Conservation (phyloP, 768 basidiomycete genomes). For the Leucocoprinus birnbaumii region DNA sequence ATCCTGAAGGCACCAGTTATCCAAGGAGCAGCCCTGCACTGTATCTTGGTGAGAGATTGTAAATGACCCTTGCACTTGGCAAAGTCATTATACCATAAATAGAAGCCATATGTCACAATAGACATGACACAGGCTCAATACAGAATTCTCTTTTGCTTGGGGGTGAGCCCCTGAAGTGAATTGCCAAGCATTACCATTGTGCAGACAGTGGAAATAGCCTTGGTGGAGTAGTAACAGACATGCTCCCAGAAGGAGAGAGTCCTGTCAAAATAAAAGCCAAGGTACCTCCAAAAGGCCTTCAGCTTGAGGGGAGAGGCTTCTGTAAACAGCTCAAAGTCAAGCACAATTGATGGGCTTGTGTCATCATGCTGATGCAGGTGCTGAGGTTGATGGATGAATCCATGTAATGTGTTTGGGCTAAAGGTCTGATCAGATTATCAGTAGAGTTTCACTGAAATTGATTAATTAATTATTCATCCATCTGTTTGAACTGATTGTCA, state of each 20-base stretch:
- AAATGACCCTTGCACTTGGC: not conserved
- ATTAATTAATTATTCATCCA: no score
- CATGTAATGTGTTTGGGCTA: not conserved
- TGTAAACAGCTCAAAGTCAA: not conserved
- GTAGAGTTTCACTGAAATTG: not conserved
- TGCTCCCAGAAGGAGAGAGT: not conserved
- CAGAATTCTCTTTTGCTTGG: not conserved
- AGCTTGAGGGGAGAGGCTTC: not conserved
- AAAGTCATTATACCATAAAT: not conserved
- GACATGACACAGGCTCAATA: not conserved
- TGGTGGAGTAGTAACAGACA: not conserved
- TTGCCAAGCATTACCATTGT: not conserved
- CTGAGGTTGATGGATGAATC: slow-evolving; percentile 2
- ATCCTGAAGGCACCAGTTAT: slow-evolving; percentile 1
- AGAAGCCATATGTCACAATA: not conserved
- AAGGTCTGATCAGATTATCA: not conserved
- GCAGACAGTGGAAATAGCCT: not conserved
- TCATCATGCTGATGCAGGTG: not conserved
- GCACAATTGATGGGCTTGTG: not conserved
- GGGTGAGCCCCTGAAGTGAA: not conserved
- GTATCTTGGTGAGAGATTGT: not conserved
- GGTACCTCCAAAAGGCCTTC: slow-evolving; percentile 3
- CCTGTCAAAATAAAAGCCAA: not conserved
- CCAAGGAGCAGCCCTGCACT: not conserved
- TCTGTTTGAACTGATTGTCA: no score